These are phyloP conservation scores for Suillus occidentalis DNA, from an alignment of 768 basidiomycete species.

Conservation along the genomic window DNA sequence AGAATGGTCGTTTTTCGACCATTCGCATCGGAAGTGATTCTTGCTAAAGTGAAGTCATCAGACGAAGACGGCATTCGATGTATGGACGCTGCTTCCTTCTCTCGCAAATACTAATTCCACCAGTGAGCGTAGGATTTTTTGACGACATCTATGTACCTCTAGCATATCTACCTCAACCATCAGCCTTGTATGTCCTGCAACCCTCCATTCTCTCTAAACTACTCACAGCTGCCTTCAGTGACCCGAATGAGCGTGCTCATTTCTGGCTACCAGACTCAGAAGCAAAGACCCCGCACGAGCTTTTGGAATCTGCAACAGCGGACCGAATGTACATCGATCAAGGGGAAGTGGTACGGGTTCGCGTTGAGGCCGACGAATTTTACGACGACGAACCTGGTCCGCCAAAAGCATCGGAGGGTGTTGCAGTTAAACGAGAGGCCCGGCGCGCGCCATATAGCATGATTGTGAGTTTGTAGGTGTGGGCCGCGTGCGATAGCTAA, in stretches of 20 bases:
- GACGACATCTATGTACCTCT: slow-evolving; percentile 89
- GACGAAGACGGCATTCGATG: slow-evolving; percentile 84
- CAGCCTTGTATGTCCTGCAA: slow-evolving; percentile 60
- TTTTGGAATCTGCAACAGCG: slow-evolving; percentile 64
- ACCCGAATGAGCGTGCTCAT: slow-evolving; percentile 78
- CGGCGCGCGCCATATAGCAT: slow-evolving; percentile 67
- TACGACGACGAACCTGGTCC: slow-evolving; percentile 87
- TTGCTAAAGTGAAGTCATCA: slow-evolving; percentile 86
- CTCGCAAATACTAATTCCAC: slow-evolving; percentile 5
- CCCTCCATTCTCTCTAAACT: not conserved
- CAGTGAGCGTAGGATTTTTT: slow-evolving; percentile 90
- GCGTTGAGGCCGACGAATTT: slow-evolving; percentile 81
- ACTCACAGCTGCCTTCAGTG: slow-evolving; percentile 41
- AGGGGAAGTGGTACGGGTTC: slow-evolving; percentile 72
- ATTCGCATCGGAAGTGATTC: slow-evolving; percentile 84
- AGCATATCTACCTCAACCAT: slow-evolving; percentile 77
- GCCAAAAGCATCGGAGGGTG: slow-evolving; percentile 71
- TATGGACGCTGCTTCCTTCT: slow-evolving; percentile 37
- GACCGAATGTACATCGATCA: slow-evolving; percentile 83
- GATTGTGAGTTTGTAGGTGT: slow-evolving; percentile 45
- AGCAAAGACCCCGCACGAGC: slow-evolving; percentile 50
- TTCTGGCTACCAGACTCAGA: slow-evolving; percentile 77
- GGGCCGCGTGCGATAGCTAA: not conserved
- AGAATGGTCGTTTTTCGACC: slow-evolving; percentile 90
- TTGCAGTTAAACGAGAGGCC: slow-evolving; percentile 50